Conservation (phyloP, 2,329 filamentous ascomycete genomes). For the Coniochaeta sp. region DNA sequence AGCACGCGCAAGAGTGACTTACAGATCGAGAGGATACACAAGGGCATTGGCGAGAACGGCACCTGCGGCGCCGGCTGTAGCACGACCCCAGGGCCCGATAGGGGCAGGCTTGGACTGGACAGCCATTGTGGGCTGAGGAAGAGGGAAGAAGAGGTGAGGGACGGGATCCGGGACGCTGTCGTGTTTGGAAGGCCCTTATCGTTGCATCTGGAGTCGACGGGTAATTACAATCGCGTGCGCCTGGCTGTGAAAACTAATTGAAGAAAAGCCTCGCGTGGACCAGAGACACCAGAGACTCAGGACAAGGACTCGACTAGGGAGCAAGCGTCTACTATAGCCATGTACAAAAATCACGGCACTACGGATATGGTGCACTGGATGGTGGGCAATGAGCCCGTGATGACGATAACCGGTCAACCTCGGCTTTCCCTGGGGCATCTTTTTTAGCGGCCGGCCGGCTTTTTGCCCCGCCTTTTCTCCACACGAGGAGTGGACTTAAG, state of each 20-base stretch:
- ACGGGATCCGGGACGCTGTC: not conserved
- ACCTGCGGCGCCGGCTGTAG: slow-evolving; percentile 85
- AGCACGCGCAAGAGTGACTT: slow-evolving; percentile 28
- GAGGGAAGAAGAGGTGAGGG: not conserved
- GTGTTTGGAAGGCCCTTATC: not conserved
- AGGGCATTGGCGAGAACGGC: slow-evolving; percentile 91
- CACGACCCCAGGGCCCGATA: slow-evolving; percentile 87
- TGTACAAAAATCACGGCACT: not conserved
- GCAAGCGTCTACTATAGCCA: not conserved
- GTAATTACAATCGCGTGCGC: not conserved
- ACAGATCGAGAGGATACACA: slow-evolving; percentile 97
- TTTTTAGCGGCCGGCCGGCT: not conserved
- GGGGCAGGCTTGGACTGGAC: slow-evolving; percentile 56
- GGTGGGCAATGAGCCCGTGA: slow-evolving; percentile 9
- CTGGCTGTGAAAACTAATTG: not conserved
- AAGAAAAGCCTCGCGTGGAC: not conserved
- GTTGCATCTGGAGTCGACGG: not conserved
- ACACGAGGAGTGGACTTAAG: not conserved
- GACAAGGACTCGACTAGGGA: not conserved
- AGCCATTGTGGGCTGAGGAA: slow-evolving; percentile 34
- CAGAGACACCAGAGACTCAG: not conserved
- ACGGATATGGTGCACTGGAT: not conserved
- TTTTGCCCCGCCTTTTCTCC: not conserved
- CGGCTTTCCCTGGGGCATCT: slow-evolving; percentile 6
- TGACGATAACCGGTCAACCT: slow-evolving; percentile 16